These are phyloP conservation scores for Amphichorda felina DNA, from an alignment of 2,329 filamentous ascomycete genomes.

Conservation along the genomic window DNA sequence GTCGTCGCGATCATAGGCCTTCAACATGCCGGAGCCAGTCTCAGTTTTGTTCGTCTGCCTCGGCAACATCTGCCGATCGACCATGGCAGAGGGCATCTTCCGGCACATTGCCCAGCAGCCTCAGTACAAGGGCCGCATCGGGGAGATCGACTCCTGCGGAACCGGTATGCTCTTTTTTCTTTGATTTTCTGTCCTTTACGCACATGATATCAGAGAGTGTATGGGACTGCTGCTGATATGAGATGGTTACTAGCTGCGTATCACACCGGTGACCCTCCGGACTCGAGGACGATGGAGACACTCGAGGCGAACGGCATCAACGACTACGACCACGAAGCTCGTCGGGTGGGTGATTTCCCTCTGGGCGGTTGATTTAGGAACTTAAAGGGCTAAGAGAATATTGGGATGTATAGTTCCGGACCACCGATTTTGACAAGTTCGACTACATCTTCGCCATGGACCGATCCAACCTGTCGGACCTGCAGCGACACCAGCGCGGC, in stretches of 20 bases:
- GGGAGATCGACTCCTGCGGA: slow-evolving; percentile 73
- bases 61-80: slow-evolving; percentile 88
- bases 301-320: slow-evolving; percentile 63
- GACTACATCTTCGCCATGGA: slow-evolving; percentile 98
- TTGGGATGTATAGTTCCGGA: too few species aligned
- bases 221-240: too few species aligned
- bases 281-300: slow-evolving; percentile 73
- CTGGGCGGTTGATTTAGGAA: too few species aligned
- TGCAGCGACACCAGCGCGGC: slow-evolving; percentile 47
- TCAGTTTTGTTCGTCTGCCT: slow-evolving; percentile 92
- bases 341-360: slow-evolving; percentile 44
- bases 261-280: slow-evolving; percentile 65
- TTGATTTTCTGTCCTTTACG: too few species aligned
- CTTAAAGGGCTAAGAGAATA: too few species aligned
- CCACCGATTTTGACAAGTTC: slow-evolving; percentile 69
- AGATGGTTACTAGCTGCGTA: slow-evolving; percentile 50
- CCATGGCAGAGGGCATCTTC: slow-evolving; percentile 96
- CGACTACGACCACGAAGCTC: slow-evolving; percentile 65
- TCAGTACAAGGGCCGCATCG: slow-evolving; percentile 47
- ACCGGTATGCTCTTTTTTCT: slow-evolving; percentile 53
- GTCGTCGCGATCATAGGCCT: slow-evolving; percentile 1
- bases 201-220: not conserved
- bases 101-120: slow-evolving; percentile 52
- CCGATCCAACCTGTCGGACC: slow-evolving; percentile 61
- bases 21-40: slow-evolving; percentile 28